Conservation (phyloP, 2,329 filamentous ascomycete species). For the Zarea fungicola region DNA sequence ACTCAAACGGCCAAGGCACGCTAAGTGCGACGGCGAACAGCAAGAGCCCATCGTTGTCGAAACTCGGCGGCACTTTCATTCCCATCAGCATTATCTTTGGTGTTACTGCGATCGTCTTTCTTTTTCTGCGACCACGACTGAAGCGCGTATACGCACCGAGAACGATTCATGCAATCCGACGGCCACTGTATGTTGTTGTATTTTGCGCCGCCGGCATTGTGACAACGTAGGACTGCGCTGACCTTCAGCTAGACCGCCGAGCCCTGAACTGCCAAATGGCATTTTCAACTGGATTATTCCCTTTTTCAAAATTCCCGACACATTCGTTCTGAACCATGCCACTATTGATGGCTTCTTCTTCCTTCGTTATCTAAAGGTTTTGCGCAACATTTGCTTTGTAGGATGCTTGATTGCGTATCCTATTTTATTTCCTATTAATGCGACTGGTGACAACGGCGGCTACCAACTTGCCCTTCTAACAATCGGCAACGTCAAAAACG, state of each 20-base stretch:
- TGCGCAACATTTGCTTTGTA: constrained; percentile 79
- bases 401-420: constrained; percentile 85
- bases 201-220: neutral
- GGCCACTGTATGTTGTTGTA: constrained; percentile 31
- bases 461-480: constrained; percentile 70
- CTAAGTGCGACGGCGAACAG: constrained; percentile 27
- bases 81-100: constrained; percentile 47
- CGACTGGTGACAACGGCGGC: constrained; percentile 65
- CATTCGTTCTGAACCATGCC: constrained; percentile 80
- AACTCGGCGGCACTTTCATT: constrained; percentile 45
- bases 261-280: constrained; percentile 54
- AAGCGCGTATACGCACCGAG: constrained; percentile 52
- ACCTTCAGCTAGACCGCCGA: constrained; percentile 42
- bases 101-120: constrained; percentile 47
- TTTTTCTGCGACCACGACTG: constrained; percentile 40
- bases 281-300: constrained; percentile 62
- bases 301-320: constrained; percentile 66
- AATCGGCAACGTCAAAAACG: constrained; percentile 66
- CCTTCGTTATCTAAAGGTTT: constrained; percentile 62
- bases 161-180: constrained; percentile 42
- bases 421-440: constrained; percentile 78
- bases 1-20: constrained; percentile 28
- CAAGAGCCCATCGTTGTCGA: constrained; percentile 31
- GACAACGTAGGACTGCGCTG: constrained; percentile 7
- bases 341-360: constrained; percentile 91